Percentiles rank a stretch among this genome's conserved stretches.
Evolutionary conservation across 208 protist genomes (phyloP).

Genomic region (Wallacemonas rigidus): DNA sequence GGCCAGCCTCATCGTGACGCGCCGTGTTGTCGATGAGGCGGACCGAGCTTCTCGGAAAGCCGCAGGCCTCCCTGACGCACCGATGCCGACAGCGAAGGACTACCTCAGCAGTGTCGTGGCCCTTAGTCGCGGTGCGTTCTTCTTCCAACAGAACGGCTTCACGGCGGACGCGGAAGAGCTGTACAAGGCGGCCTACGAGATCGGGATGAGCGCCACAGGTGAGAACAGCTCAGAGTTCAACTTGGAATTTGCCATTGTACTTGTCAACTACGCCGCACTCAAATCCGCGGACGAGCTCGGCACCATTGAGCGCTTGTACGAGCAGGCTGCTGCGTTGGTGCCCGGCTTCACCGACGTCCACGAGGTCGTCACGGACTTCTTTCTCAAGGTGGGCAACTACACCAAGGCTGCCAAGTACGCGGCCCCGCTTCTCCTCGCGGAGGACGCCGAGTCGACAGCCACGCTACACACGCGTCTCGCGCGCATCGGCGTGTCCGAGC

Average conservation of each 20-base stretch:
- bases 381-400: slow-evolving; percentile 68
- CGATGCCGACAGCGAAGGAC: neutral
- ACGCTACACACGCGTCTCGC: slow-evolving; percentile 45
- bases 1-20: slow-evolving; percentile 40
- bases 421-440: slow-evolving; percentile 32
- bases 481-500: slow-evolving; percentile 42
- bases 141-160: slow-evolving; percentile 75
- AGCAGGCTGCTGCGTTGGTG: slow-evolving; percentile 46
- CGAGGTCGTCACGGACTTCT: slow-evolving; percentile 66
- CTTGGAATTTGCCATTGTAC: slow-evolving; percentile 63
- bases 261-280: slow-evolving; percentile 80
- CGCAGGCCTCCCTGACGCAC: neutral
- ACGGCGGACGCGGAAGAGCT: slow-evolving; percentile 63
- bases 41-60: slow-evolving; percentile 16
- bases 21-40: slow-evolving; percentile 32
- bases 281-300: slow-evolving; percentile 31
- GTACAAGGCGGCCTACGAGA: slow-evolving; percentile 56
- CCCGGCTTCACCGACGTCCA: slow-evolving; percentile 57
- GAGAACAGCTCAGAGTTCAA: slow-evolving; percentile 32
- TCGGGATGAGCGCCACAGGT: slow-evolving; percentile 24
- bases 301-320: slow-evolving; percentile 56
- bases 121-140: slow-evolving; percentile 81
- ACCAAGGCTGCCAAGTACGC: slow-evolving; percentile 54
- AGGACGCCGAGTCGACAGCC: slow-evolving; percentile 29
- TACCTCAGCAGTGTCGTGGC: slow-evolving; percentile 62